phyloP scores from a whole-genome alignment of 441 rosid genomes.

The Corymbia calophylla region DNA sequence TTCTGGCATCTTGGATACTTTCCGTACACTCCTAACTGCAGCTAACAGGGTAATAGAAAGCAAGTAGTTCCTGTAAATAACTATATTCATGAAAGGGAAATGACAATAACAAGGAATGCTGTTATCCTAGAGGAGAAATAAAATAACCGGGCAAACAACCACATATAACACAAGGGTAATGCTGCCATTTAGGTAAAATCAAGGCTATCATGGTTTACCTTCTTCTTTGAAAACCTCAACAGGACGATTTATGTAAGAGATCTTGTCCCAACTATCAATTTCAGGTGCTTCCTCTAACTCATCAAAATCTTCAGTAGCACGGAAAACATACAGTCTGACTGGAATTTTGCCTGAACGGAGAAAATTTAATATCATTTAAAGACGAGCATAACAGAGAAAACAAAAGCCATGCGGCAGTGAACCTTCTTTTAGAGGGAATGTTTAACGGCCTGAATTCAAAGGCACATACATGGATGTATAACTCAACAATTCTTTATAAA shows the following conservation, averaged over 20 bases:
- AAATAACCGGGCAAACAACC: neutral
- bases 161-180: neutral
- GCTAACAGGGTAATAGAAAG: neutral
- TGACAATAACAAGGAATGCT: neutral
- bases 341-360: conserved; percentile 64
- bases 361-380: neutral
- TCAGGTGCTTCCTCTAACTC: conserved; percentile 56
- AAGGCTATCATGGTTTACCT: neutral
- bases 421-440: neutral
- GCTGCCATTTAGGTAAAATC: neutral
- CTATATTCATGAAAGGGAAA: neutral
- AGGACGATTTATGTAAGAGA: conserved; percentile 72
- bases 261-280: conserved; percentile 77
- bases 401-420: neutral
- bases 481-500: neutral
- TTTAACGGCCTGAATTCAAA: neutral
- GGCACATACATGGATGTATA: neutral
- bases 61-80: neutral
- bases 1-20: neutral
- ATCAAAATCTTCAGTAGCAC: conserved; percentile 47
- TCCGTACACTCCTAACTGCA: neutral
- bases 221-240: conserved; percentile 57
- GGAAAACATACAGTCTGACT: conserved; percentile 71
- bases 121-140: neutral
- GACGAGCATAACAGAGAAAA: neutral